phyloP scores from a whole-genome alignment of 2,329 filamentous ascomycete species.

The Fusarium cicatricum region DNA sequence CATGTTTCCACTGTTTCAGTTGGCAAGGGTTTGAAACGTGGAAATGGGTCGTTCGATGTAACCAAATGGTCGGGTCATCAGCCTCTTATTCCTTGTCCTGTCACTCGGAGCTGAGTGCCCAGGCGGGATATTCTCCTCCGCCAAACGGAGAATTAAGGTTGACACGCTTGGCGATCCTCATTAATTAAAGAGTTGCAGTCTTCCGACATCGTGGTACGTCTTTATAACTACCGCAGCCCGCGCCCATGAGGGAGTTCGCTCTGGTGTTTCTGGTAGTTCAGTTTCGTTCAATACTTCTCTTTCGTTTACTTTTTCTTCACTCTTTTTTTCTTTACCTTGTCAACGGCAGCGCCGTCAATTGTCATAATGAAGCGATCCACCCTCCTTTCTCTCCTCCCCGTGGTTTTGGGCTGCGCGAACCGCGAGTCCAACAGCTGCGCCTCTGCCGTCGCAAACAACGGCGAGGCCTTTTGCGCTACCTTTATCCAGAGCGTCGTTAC shows the following conservation, averaged over 20 bases:
- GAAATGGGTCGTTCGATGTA: neutral
- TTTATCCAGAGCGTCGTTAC: conserved; percentile 30
- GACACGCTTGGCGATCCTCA: conserved; percentile 4
- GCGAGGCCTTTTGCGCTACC: conserved; percentile 29
- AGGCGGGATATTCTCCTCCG: conserved; percentile 35
- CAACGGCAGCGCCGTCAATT: conserved; percentile 27
- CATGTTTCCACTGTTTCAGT: conserved; percentile 11
- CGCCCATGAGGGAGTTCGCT: neutral
- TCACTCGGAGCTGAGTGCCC: conserved; percentile 15
- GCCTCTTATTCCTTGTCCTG: neutral
- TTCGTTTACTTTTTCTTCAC: conserved; percentile 10
- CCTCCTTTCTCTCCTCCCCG: conserved; percentile 36
- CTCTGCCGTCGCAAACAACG: conserved; percentile 25
- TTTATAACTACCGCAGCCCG: conserved; percentile 13
- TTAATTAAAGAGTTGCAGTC: conserved; percentile 24
- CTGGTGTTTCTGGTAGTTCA: neutral
- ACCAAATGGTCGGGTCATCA: neutral
- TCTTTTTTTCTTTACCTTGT: conserved; percentile 17
- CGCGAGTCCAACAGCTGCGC: conserved; percentile 34
- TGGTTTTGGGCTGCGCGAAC: conserved; percentile 36
- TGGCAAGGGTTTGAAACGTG: conserved; percentile 4
- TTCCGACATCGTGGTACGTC: neutral
- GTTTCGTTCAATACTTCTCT: conserved; percentile 10
- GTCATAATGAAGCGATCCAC: conserved; percentile 33
- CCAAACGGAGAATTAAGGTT: conserved; percentile 21